Evolutionary conservation across 2,329 filamentous ascomycete species (phyloP), one percentile per base, ranked within the genome.

Genomic region (Blastomyces percursus): DNA sequence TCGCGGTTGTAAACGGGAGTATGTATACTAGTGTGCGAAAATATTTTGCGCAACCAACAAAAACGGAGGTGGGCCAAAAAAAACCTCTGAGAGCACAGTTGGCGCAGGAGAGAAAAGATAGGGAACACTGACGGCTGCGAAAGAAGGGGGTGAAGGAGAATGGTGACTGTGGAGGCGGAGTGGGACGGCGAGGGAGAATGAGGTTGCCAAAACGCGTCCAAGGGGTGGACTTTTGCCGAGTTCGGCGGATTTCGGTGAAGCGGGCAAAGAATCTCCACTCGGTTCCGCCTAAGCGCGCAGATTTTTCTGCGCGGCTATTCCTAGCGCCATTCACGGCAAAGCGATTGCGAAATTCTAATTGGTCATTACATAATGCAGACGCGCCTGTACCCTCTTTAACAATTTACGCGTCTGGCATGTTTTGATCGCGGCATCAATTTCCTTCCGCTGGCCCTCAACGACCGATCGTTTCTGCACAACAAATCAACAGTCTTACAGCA

Each of bases 171-270:
- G 40, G 14, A 44, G 35, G 35, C 11, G 38, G 40, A 59, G 40
- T 8, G 19, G 35, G 16, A 21, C 14, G 46, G 27, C 5, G 42
- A 48, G 35, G 38, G 40, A 35, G 19, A 27, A 38, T n/a, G 42
- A 48, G 57, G 42, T 32, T 27, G 57, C 14, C 21, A 40, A 58
- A 9, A 19, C 9, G 7, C 16, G 38, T 8, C 14, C 21, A 21
- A 30, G 3, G 54, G 24, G 38, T 60, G 44, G 51, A 38, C 9
- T 27, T 55, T 38, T 19, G 42, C 59, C 48, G 48, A 61, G 59
- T 55, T 61, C 48, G 48, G 40, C 59, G 48, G 59, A 48, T 44
- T 21, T 52, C 52, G 59, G 48, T 55, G 59, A 52, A 11, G 54
- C 16, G 24, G 9, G 3, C 27, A 32, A 32, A 38, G 35, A 38